These are phyloP conservation scores for Teratosphaeriaceae sp. DNA, from an alignment of 2,329 filamentous ascomycete species.

Conservation along the genomic window DNA sequence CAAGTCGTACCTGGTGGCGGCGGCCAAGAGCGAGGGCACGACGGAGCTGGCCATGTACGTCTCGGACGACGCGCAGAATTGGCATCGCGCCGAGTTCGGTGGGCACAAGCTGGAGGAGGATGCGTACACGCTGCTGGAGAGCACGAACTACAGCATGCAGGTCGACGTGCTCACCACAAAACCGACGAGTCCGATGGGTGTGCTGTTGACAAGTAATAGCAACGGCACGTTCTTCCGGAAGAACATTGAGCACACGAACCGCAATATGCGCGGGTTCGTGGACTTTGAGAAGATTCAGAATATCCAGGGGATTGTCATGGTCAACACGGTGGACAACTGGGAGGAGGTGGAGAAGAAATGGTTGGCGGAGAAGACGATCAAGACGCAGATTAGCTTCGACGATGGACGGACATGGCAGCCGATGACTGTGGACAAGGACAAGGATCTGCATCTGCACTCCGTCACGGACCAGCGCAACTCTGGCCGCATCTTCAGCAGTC, in stretches of 20 bases:
- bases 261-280: constrained; percentile 66
- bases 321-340: constrained; percentile 85
- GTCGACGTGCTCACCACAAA: constrained; percentile 75
- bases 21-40: constrained; percentile 69
- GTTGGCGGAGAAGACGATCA: constrained; percentile 56
- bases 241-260: constrained; percentile 89
- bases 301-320: constrained; percentile 86
- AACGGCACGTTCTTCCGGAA: constrained; percentile 94
- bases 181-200: constrained; percentile 63
- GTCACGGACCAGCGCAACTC: constrained; percentile 77
- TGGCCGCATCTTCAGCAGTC: constrained; percentile 86
- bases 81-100: constrained; percentile 88
- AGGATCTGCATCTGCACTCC: constrained; percentile 79
- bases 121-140: constrained; percentile 89
- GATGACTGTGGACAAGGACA: constrained; percentile 57
- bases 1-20: constrained; percentile 80
- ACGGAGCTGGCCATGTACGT: constrained; percentile 91
- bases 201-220: constrained; percentile 91
- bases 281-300: constrained; percentile 93
- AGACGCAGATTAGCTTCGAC: constrained; percentile 86
- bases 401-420: constrained; percentile 80
- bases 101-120: constrained; percentile 77
- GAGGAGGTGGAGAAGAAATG: constrained; percentile 60
- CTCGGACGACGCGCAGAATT: constrained; percentile 72
- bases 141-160: constrained; percentile 96